Base-by-base conservation (phyloP, 2,329 filamentous ascomycete genomes). In the Epichloe brachyelytri region DNA sequence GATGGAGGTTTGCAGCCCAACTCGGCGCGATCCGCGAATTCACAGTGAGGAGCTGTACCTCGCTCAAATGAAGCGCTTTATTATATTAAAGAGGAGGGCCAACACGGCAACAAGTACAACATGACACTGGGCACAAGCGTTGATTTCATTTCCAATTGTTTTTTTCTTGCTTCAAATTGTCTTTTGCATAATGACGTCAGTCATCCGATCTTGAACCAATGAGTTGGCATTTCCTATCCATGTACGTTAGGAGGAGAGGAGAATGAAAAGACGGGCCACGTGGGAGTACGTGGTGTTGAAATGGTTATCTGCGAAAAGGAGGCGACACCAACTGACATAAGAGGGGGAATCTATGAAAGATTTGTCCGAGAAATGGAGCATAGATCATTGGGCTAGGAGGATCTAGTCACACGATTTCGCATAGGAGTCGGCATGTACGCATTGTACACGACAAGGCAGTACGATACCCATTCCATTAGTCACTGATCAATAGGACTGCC, bases 1-100 rank as follows among this genome's bases (percentile, higher is more conserved):
- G 68, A 73, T 36, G 70, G 69, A 4, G 68, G 72, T 49, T 59
- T 67, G 33, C 61, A 71, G 48, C 34, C 43, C 20, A 50, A 20
- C 34, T 39, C n/a, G 33, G 39, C 39, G 15, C 33, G 10, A 20
- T 40, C 40, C 6, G 12, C 19, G 20, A 22, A 38, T 37, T 7
- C 17, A 34, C 30, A 39, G 22, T 48, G 26, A 48, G 26, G 5
- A 19, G 6, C 15, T 8, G 30, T 19, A 19, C 37, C 14, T 48
- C 30, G 17, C 38, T 10, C 17, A 33, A 12, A 14, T 30, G 39
- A 48, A 30, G 15, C 5, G 34, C 41, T 12, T 11, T 17, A 12
- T n/a, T 3, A 14, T 7, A 8, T 34, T 17, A 8, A 22, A 34
- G 5, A 20, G 22, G 19, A 17, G 37, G 30, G 19, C 17, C 15